Conservation (phyloP, 345 rosid species). For the Heritiera littoralis region DNA sequence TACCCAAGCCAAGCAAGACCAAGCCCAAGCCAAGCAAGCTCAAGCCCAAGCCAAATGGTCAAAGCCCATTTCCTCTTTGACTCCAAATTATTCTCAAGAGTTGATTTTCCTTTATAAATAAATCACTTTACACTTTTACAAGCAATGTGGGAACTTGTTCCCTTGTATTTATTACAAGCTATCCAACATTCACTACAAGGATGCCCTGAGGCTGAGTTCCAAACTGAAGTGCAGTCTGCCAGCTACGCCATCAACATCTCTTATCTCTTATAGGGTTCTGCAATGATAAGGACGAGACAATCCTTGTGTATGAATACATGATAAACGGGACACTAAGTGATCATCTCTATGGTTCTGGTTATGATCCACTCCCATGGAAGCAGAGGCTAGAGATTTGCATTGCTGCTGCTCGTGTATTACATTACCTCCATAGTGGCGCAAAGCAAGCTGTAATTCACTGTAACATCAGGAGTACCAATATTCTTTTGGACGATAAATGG, state of each 20-base stretch:
- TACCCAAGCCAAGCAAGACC: too few relatives aligned
- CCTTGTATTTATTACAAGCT: too few relatives aligned
- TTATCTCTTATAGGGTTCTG: conserved; percentile 18
- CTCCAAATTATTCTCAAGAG: too few relatives aligned
- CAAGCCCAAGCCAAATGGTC: too few relatives aligned
- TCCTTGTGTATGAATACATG: conserved; percentile 11
- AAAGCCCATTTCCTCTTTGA: too few relatives aligned
- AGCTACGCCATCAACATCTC: conserved; percentile 10
- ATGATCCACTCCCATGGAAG: background rate
- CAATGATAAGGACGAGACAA: background rate
- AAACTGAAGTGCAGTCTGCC: background rate
- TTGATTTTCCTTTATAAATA: too few relatives aligned
- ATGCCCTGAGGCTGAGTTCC: too few relatives aligned
- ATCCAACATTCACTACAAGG: too few relatives aligned
- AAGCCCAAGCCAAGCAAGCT: too few relatives aligned
- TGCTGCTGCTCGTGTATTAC: background rate
- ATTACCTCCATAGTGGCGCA: conserved; percentile 4
- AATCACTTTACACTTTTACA: too few relatives aligned
- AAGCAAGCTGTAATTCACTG: background rate
- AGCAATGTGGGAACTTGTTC: too few relatives aligned
- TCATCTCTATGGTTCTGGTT: background rate
- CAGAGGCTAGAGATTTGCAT: conserved; percentile 2
- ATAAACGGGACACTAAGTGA: background rate
- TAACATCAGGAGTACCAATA: background rate
- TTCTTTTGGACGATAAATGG: background rate